Base-by-base conservation (phyloP, 768 basidiomycete genomes). In the Kwoniella bestiolae region DNA sequence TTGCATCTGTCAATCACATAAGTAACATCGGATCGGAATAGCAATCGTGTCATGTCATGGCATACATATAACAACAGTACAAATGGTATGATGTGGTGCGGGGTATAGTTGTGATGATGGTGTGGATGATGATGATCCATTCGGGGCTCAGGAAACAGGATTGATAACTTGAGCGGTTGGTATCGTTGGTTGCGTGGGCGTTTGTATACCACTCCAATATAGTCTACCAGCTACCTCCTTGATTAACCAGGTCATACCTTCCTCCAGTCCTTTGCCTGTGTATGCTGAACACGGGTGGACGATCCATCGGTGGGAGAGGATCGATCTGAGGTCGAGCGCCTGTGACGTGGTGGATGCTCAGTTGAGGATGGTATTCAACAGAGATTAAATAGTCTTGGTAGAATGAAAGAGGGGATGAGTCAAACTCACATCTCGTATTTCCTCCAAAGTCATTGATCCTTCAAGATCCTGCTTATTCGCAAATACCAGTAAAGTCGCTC, bases 401-500 rank as follows among this genome's bases (percentile, higher is more conserved):
- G 23, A n/a, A 6, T 9, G 46, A 47, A 47, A n/a, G n/a, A n/a
- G n/a, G n/a, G 46, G 18, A 8, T 0, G 28, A 53, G 59, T 34
- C 21, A 18, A 49, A 84, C 90, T 80, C 80, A 91, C 94, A 77
- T 91, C 85, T 66, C 88, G 85, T 70, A 97, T 96, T 82, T 96
- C 92, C 32, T 82, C 79, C 67, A 88, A 86, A 32, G 86, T 86
- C 88, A 97, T 87, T 0, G 93, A 90, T 53, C 92, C 91, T 63
- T 86, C 86, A 63, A 98, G 86, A 83, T 99, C 96, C 79, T 96
- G 94, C 82, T 99, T 99, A 83, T 99, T 99, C 29, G 96, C 96
- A 78, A 98, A 91, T 59, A 98, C 89, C 38, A 98, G 87, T 56
- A 98, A 85, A 12, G 93, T 94, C 46, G 96, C 96, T n/a, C 96